Conservation (phyloP, 1,284 basidiomycete species). For the Ustanciosporium gigantosporum region DNA sequence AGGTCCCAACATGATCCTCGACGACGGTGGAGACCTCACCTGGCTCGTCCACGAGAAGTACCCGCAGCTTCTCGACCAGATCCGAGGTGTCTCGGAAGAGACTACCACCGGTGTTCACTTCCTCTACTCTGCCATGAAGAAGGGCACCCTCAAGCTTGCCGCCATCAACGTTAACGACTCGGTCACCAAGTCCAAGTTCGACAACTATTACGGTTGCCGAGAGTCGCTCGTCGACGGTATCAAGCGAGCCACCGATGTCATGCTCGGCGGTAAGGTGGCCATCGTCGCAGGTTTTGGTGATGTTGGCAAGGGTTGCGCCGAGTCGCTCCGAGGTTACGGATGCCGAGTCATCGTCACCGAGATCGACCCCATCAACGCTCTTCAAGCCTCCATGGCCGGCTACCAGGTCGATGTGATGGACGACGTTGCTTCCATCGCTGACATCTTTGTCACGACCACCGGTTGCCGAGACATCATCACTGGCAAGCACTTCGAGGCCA, state of each 20-base stretch:
- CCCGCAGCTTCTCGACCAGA: conserved; percentile 57
- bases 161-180: conserved; percentile 97
- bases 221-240: conserved; percentile 99
- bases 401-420: conserved; percentile 99
- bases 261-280: conserved; percentile 99
- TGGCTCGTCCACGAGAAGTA: conserved; percentile 87
- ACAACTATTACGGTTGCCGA: conserved; percentile 73
- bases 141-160: conserved; percentile 92
- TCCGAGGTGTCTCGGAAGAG: conserved; percentile 93
- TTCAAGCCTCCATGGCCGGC: conserved; percentile 98
- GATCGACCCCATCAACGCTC: conserved; percentile 99
- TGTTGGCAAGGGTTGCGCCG: conserved; percentile 98
- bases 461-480: conserved; percentile 99
- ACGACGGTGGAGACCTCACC: conserved; percentile 98
- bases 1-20: conserved; percentile 97
- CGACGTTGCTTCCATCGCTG: conserved; percentile 82
- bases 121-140: conserved; percentile 94
- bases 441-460: conserved; percentile 97
- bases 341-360: conserved; percentile 95
- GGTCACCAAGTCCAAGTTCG: conserved; percentile 99
- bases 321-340: conserved; percentile 94
- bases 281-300: conserved; percentile 99
- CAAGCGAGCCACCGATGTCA: conserved; percentile 99
- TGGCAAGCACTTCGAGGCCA: conserved; percentile 84
- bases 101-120: conserved; percentile 99